Conservation (phyloP, 352 stramenopile genomes). For the Pseudoperonospora humuli region DNA sequence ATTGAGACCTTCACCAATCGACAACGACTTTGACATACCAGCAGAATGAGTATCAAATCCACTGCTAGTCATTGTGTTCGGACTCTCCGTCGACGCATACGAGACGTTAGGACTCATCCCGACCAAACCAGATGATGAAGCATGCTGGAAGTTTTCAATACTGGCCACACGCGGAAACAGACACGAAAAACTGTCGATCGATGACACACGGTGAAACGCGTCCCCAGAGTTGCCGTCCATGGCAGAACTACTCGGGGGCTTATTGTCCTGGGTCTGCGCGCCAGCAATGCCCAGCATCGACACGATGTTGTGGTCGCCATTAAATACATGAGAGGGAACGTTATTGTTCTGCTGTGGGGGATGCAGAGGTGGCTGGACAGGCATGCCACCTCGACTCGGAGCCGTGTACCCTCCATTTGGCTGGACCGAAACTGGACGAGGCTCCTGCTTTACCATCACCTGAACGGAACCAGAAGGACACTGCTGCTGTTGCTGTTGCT, state of each 20-base stretch:
- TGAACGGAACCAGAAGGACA: slow-evolving; percentile 8
- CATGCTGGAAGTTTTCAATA: slow-evolving; percentile 69
- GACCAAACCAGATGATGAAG: slow-evolving; percentile 23
- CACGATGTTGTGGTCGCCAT: slow-evolving; percentile 28
- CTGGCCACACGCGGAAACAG: slow-evolving; percentile 76
- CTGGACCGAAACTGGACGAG: slow-evolving; percentile 10
- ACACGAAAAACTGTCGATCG: slow-evolving; percentile 80
- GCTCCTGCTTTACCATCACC: slow-evolving; percentile 21
- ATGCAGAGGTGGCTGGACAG: slow-evolving; percentile 28
- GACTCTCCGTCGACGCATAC: slow-evolving; percentile 18
- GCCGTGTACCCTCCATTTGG: slow-evolving; percentile 11
- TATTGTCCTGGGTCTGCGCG: slow-evolving; percentile 25
- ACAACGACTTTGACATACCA: slow-evolving; percentile 47
- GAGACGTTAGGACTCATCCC: slow-evolving; percentile 18
- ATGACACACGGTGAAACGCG: slow-evolving; percentile 63
- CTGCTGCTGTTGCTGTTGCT: slow-evolving; percentile 15
- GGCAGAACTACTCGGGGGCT: slow-evolving; percentile 4
- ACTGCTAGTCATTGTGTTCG: slow-evolving; percentile 19
- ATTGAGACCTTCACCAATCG: slow-evolving; percentile 56
- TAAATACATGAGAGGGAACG: slow-evolving; percentile 30
- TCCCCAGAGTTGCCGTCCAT: slow-evolving; percentile 24
- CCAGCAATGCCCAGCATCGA: slow-evolving; percentile 34
- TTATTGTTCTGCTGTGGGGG: slow-evolving; percentile 21
- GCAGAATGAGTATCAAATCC: slow-evolving; percentile 17
- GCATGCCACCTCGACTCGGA: slow-evolving; percentile 10